phyloP scores from a whole-genome alignment of 306 rosid genomes.

The Dalbergia cultrata region DNA sequence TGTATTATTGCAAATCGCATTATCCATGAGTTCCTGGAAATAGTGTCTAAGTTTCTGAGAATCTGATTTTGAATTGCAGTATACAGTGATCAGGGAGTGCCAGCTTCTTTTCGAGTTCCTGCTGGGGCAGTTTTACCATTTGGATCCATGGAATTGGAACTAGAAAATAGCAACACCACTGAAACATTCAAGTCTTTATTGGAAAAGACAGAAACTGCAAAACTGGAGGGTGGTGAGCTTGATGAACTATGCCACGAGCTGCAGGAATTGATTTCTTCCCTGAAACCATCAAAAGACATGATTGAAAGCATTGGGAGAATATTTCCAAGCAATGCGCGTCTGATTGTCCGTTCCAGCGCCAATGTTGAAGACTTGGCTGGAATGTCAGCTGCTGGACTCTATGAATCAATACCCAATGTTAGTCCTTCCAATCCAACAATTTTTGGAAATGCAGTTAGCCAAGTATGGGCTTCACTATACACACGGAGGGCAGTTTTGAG shows the following conservation, averaged over 20 bases:
- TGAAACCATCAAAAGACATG: slow-evolving; percentile 64
- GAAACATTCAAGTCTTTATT: slow-evolving; percentile 70
- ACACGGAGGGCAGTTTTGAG: slow-evolving; percentile 91
- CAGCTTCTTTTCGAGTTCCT: slow-evolving; percentile 83
- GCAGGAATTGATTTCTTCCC: slow-evolving; percentile 80
- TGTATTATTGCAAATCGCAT: slow-evolving; percentile 36
- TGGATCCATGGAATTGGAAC: slow-evolving; percentile 91
- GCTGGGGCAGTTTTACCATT: slow-evolving; percentile 91
- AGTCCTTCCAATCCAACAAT: slow-evolving; percentile 76
- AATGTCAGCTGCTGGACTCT: slow-evolving; percentile 98
- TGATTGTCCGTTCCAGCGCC: slow-evolving; percentile 96
- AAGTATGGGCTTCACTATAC: slow-evolving; percentile 94
- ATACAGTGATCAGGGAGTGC: slow-evolving; percentile 81
- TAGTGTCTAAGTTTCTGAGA: slow-evolving; percentile 38
- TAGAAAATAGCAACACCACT: slow-evolving; percentile 68
- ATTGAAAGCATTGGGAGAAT: slow-evolving; percentile 70
- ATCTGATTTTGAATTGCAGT: slow-evolving; percentile 61
- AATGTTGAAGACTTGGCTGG: slow-evolving; percentile 97
- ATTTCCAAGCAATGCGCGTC: slow-evolving; percentile 70
- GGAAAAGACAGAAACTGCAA: slow-evolving; percentile 74
- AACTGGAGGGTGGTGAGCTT: slow-evolving; percentile 73
- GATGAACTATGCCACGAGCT: slow-evolving; percentile 74
- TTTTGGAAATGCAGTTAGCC: slow-evolving; percentile 72
- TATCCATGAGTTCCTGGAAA: slow-evolving; percentile 19
- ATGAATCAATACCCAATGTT: slow-evolving; percentile 96